Evolutionary conservation across 495 filamentous ascomycete genomes (phyloP), one percentile per base, ranked within the genome.

Genomic region (Paragyromitra xinjiangensis): DNA sequence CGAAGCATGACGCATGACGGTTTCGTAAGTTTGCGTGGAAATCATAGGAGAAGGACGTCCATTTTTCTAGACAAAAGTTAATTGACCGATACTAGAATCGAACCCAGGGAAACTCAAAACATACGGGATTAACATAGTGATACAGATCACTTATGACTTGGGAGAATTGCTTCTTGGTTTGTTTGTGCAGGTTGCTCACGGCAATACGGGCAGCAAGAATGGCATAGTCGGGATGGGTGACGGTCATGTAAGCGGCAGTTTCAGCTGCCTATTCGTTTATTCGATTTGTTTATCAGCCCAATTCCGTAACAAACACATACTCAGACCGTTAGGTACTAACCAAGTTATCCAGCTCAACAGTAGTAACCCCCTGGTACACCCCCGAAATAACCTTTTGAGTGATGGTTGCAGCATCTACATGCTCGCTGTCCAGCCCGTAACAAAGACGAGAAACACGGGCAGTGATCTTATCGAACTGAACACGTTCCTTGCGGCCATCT

Each of bases 381-480:
- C 95, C 95, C 82, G 94, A 96, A 84, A 98, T 98, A 84, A 98
- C 96, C 85, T 98, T 98, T 87, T 96, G 93, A 56, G 95, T 99
- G 84, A 99, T 99, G 78, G 95, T 94, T 65, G 95, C 95, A 62
- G 95, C 94, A 85, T 99, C 95, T 80, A 99, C 93, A 87, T 99
- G 95, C 72, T 98, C 95, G 55, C 91, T 88, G 84, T 99, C 96
- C 69, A 99, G 90, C 71, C 95, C 94, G 84, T 99, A 99, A 88
- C 95, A 99, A 66, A 99, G 89, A 66, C 95, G 89, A 37, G 95
- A 99, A 55, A 99, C 95, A 85, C 95, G 94, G 77, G 95, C 95
- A 74, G 95, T 98, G 88, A 99, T 99, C 86, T 99, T 99, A 87
- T 99, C 95, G 87, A 99, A 99, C 84, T 99, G 95, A 70, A 99